Evolutionary conservation across 768 basidiomycete genomes (phyloP), one percentile per base, ranked within the genome.

Genomic region (Suillus tomentosus): DNA sequence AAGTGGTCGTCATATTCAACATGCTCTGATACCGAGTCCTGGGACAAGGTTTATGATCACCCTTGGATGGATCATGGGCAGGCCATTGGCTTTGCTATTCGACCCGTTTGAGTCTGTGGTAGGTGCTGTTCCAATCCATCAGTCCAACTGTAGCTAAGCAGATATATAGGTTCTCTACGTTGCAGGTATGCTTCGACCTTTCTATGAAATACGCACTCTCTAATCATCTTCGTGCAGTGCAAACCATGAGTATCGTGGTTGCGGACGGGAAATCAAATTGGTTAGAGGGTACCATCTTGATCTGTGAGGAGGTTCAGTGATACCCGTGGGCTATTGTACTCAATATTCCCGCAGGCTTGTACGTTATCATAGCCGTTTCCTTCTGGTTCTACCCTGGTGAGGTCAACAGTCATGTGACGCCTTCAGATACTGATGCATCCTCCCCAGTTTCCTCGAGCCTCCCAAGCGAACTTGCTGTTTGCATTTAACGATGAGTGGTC

Each of bases 41-140:
- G 15, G 31, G 34, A 66, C 66, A 59, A 92, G 84, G 61, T 88
- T 92, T 68, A 89, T 92, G 67, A 84, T 92, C 37, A 81, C 81
- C 10, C 79, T 96, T 9, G 93, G 82, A 5, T 97, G 94, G 95
- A 84, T 85, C 27, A 78, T 95, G 57, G 88, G 87, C 61, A 95
- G 94, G 71, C 91, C 92, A 11, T 72, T 92, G 61, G 88, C 87
- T 17, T 79, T 96, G 62, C 81, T 95, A 42, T 96, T 96, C 70
- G 95, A 96, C 73, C 91, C 94, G 2, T 95, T 91, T 72, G 92
- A 96, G 78, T 90, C 91, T 1, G 79, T 96, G 53, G 87, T 87
- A 48, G 68, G 81, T 58, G 73, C 72, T 5, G 39, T 36, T 43
- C 27, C 11, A 48, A 24, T 53, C 7, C 11, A 7, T 47, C 39